Evolutionary conservation across 164 flowering plant genomes (phyloP).

Genomic region (Vitis rotundifolia): DNA sequence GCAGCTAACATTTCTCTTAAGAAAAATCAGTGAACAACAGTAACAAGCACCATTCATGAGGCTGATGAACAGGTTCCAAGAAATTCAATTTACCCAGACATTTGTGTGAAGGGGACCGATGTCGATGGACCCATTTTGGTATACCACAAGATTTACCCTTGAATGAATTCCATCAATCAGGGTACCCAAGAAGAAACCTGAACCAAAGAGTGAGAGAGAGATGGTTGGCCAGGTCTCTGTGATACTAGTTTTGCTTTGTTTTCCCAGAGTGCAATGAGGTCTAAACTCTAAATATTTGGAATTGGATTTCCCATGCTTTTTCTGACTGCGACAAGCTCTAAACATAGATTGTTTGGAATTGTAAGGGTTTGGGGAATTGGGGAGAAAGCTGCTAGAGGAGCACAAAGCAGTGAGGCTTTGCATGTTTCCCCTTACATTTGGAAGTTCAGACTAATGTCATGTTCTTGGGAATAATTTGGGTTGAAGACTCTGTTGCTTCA

Average conservation of each 20-base stretch:
- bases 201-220: constrained; percentile 58
- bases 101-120: constrained; percentile 86
- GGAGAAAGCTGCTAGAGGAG: constrained; percentile 13
- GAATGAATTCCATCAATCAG: constrained; percentile 85
- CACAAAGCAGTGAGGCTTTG: constrained; percentile 12
- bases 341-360: too few relatives aligned
- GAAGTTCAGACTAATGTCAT: too few relatives aligned
- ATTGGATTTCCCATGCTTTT: constrained; percentile 2
- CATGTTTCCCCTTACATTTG: too few relatives aligned
- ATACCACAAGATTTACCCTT: constrained; percentile 64
- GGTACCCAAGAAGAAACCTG: constrained; percentile 83
- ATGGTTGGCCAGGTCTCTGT: constrained; percentile 48
- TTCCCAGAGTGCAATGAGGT: constrained; percentile 30
- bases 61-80: neutral
- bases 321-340: too few relatives aligned
- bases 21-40: neutral
- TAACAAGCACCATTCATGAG: neutral
- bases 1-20: neutral
- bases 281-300: constrained; percentile 4
- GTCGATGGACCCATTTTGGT: constrained; percentile 69
- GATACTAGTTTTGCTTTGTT: constrained; percentile 28
- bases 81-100: constrained; percentile 54
- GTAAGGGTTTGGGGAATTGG: neutral
- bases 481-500: too few relatives aligned
- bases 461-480: too few relatives aligned